Evolutionary conservation across 179 eudicot species (phyloP).

Genomic region (Dionaea muscipula): DNA sequence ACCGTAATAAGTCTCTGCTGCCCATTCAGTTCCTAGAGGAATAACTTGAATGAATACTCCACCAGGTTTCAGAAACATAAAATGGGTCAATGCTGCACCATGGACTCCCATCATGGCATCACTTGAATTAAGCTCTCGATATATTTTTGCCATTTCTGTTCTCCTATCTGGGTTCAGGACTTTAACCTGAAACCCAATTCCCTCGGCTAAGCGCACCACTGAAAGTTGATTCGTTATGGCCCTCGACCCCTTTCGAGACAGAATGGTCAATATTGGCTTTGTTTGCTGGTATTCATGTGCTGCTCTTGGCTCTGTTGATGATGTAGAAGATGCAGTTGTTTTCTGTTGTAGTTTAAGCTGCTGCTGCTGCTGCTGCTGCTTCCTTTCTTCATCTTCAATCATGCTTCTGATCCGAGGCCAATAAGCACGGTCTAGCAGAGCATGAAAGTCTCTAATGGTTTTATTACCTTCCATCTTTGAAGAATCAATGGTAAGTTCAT

Average conservation of each 20-base stretch:
- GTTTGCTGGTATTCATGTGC: neutral
- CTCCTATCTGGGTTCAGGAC: conserved; percentile 41
- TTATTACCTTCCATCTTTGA: conserved; percentile 33
- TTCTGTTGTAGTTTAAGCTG: neutral
- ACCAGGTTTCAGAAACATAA: conserved; percentile 57
- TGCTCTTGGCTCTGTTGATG: conserved; percentile 1
- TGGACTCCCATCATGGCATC: conserved; percentile 82
- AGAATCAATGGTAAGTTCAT: conserved; percentile 66
- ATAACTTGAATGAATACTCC: conserved; percentile 60
- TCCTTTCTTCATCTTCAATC: conserved; percentile 40
- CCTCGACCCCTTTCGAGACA: conserved; percentile 58
- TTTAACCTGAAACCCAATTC: conserved; percentile 51
- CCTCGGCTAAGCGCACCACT: conserved; percentile 47
- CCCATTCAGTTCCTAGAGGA: conserved; percentile 88
- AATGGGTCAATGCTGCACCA: conserved; percentile 92
- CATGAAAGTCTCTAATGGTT: conserved; percentile 41
- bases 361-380: conserved; percentile 18
- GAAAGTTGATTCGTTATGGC: conserved; percentile 50
- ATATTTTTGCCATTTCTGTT: conserved; percentile 50
- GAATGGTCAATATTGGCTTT: conserved; percentile 49
- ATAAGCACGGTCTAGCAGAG: conserved; percentile 45
- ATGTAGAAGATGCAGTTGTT: conserved; percentile 12
- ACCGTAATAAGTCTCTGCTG: conserved; percentile 74
- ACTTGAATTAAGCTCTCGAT: conserved; percentile 43
- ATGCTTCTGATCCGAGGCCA: conserved; percentile 43